A percentile compares a stretch with the other conserved stretches of the same genome.
These are phyloP conservation scores for Marchantia polymorpha DNA, from an alignment of 225 moss, liverwort and hornwort species.

Conservation along the genomic window DNA sequence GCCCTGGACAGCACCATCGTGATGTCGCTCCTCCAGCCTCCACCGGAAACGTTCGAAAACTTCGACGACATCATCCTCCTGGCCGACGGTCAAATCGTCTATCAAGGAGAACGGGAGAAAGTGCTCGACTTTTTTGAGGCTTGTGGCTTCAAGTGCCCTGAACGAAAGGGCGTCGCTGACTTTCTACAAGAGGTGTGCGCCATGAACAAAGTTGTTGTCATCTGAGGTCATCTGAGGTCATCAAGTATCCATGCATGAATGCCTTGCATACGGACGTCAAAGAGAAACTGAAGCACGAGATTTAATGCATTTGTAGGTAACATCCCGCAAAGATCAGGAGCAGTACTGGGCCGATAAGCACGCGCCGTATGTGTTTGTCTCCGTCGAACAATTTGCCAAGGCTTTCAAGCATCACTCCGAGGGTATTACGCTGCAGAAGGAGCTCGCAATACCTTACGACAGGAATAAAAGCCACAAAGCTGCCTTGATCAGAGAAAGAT, in stretches of 20 bases:
- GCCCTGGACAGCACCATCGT: conserved; percentile 51
- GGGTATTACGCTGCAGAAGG: conserved; percentile 46
- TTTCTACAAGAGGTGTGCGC: conserved; percentile 56
- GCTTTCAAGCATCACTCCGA: conserved; percentile 38
- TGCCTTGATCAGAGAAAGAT: conserved; percentile 45
- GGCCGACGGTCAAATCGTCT: conserved; percentile 60
- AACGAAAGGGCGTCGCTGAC: conserved; percentile 61
- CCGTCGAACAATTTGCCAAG: conserved; percentile 54
- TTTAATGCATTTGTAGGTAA: conserved; percentile 49
- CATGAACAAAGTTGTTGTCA: neutral
- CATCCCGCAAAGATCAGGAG: conserved; percentile 80
- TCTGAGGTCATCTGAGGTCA: neutral
- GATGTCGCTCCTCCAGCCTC: conserved; percentile 63
- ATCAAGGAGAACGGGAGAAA: conserved; percentile 50
- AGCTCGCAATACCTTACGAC: conserved; percentile 47
- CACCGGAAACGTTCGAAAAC: conserved; percentile 62
- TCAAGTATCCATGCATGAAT: neutral
- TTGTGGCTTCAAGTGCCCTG: conserved; percentile 62
- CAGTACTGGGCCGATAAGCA: conserved; percentile 69
- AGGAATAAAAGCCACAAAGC: conserved; percentile 52
- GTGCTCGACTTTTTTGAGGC: conserved; percentile 54
- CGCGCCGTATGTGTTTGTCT: conserved; percentile 55
- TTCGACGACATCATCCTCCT: conserved; percentile 70
- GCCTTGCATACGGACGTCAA: neutral
- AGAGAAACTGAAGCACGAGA: neutral